Conservation (phyloP, 345 rosid genomes). For the Bruguiera sexangula region DNA sequence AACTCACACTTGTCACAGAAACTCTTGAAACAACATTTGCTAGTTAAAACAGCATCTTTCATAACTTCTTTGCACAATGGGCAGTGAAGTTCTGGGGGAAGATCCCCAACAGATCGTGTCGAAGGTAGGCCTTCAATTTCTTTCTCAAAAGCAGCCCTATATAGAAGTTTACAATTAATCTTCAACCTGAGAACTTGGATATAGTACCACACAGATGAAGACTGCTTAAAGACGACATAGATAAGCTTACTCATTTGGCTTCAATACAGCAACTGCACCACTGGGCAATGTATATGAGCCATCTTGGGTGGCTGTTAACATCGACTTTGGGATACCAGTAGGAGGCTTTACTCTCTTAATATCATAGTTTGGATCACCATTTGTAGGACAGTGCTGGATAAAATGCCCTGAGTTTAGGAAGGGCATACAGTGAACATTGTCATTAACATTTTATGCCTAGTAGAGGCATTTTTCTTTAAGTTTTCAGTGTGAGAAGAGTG, state of each 20-base stretch:
- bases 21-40: slow-evolving; percentile 88
- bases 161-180: slow-evolving; percentile 1
- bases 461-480: neutral
- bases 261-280: slow-evolving; percentile 92
- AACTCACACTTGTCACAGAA: slow-evolving; percentile 73
- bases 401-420: slow-evolving; percentile 65
- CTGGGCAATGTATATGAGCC: slow-evolving; percentile 96
- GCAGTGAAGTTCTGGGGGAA: slow-evolving; percentile 95
- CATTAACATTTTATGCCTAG: neutral
- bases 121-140: slow-evolving; percentile 94
- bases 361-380: slow-evolving; percentile 90
- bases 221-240: neutral
- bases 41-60: slow-evolving; percentile 90
- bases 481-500: neutral
- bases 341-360: slow-evolving; percentile 90
- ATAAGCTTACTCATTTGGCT: slow-evolving; percentile 83
- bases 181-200: neutral
- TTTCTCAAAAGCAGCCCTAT: slow-evolving; percentile 98
- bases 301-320: slow-evolving; percentile 88
- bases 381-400: slow-evolving; percentile 98
- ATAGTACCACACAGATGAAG: slow-evolving; percentile 2
- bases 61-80: slow-evolving; percentile 81
- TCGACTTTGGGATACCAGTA: slow-evolving; percentile 98
- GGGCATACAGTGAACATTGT: slow-evolving; percentile 3
- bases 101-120: slow-evolving; percentile 88